Conservation (phyloP, 2,329 filamentous ascomycete genomes). For the Onygena corvina region DNA sequence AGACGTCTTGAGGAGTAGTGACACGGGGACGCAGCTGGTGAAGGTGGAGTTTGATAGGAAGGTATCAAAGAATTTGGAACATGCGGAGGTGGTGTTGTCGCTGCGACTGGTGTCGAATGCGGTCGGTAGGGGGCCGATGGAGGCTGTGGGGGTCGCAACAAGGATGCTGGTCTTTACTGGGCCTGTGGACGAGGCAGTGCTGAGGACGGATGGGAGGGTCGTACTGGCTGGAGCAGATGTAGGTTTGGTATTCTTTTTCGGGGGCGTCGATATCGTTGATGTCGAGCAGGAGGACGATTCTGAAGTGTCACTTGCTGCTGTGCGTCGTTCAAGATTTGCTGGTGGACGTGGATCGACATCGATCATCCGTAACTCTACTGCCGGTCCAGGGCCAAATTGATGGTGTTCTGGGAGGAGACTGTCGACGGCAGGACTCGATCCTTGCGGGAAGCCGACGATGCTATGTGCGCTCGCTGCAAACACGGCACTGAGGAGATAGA, state of each 20-base stretch:
- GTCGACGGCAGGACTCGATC: neutral
- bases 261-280: neutral
- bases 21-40: constrained; percentile 66
- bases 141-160: constrained; percentile 14
- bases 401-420: neutral
- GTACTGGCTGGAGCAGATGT: neutral
- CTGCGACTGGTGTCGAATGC: constrained; percentile 56
- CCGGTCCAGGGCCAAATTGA: neutral
- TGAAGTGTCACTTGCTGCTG: neutral
- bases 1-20: constrained; percentile 74
- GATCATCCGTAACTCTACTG: neutral
- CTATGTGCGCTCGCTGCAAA: neutral
- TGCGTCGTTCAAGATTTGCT: neutral
- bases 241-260: neutral
- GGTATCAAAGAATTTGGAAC: constrained; percentile 47
- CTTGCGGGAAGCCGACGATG: neutral
- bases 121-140: constrained; percentile 40
- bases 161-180: constrained; percentile 7
- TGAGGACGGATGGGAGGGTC: neutral
- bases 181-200: neutral
- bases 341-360: neutral
- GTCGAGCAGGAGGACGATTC: neutral
- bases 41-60: constrained; percentile 58
- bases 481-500: neutral
- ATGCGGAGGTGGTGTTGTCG: constrained; percentile 48